Evolutionary conservation across 2,329 filamentous ascomycete species (phyloP).

Genomic region (Chrysoporthe deuterocubensis): DNA sequence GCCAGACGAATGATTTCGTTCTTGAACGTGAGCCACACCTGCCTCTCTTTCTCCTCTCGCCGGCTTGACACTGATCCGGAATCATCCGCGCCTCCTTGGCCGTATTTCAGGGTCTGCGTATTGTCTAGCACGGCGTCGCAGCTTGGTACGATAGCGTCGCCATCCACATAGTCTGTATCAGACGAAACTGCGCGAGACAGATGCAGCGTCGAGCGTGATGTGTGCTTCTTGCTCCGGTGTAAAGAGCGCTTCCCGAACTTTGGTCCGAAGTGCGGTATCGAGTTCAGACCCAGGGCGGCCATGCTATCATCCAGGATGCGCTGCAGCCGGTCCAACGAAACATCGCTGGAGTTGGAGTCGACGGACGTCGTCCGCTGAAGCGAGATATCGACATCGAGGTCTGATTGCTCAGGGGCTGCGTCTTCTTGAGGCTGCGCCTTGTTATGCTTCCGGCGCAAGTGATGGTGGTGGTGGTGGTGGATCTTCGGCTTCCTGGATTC

Average conservation of each 20-base stretch:
- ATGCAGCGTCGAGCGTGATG: slow-evolving; percentile 42
- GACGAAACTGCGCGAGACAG: slow-evolving; percentile 65
- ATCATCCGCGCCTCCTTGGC: slow-evolving; percentile 47
- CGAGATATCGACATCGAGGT: slow-evolving; percentile 28
- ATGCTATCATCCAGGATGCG: slow-evolving; percentile 75
- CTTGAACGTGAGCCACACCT: slow-evolving; percentile 87
- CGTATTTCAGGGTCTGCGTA: slow-evolving; percentile 82
- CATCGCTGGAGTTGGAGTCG: slow-evolving; percentile 68
- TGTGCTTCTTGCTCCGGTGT: slow-evolving; percentile 44
- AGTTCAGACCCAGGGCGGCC: slow-evolving; percentile 54
- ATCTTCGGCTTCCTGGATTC: slow-evolving; percentile 56
- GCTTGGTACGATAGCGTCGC: slow-evolving; percentile 80
- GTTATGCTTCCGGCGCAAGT: slow-evolving; percentile 45
- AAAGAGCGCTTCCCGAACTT: slow-evolving; percentile 48
- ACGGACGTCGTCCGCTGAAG: slow-evolving; percentile 56
- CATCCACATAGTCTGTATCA: slow-evolving; percentile 83
- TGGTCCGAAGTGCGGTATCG: slow-evolving; percentile 49
- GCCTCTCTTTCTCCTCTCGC: slow-evolving; percentile 67
- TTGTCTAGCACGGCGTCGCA: slow-evolving; percentile 89
- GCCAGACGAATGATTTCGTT: slow-evolving; percentile 86
- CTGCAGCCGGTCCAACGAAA: slow-evolving; percentile 81
- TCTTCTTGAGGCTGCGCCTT: slow-evolving; percentile 41
- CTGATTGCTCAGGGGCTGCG: slow-evolving; percentile 27
- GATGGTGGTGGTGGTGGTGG: slow-evolving; percentile 40
- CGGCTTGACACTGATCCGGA: slow-evolving; percentile 46